Base-by-base conservation (phyloP, 345 rosid genomes). In the Moricandia arvensis region DNA sequence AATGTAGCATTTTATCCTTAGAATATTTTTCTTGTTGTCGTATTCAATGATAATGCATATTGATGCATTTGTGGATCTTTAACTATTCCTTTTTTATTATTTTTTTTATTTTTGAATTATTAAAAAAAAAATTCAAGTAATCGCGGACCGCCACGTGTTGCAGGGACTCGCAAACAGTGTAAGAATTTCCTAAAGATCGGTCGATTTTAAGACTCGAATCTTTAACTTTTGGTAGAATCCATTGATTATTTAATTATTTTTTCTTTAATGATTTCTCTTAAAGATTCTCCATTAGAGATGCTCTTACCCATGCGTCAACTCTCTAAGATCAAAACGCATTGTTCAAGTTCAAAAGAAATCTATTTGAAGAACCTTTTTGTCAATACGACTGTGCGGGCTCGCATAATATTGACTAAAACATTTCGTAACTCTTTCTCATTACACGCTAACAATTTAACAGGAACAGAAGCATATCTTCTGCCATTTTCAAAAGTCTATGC, bases 271-370 rank as follows among this genome's bases (percentile, higher is more conserved):
- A n/a, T n/a, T n/a, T n/a, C n/a, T n/a, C n/a, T n/a, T n/a, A n/a
- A n/a, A n/a, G n/a, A n/a, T n/a, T n/a, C n/a, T n/a, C n/a, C n/a
- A n/a, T n/a, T n/a, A n/a, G n/a, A n/a, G n/a, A n/a, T n/a, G n/a
- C n/a, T n/a, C n/a, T n/a, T 29, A 68, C 54, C 12, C 58, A 62
- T 6, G 35, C 1, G 75, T 69, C 80, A 76, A 69, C 75, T 63
- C 63, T 68, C 27, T 53, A 47, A n/a, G 49, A 35, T 35, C 41
- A 35, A 35, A 35, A 38, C 45, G 45, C 45, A 38, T 3, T 38
- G 45, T 38, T 38, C 45, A 10, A 38, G 13, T 10, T 38, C 11
- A 38, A 10, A 38, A 21, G 45, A 38, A 38, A 10, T 65, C 1
- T 27, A n/a, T 9, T 31, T n/a, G 34, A 67, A 66, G 55, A 60